These are phyloP conservation scores for Fusarium buxicola DNA, from an alignment of 2,329 filamentous ascomycete species.

Conservation along the genomic window DNA sequence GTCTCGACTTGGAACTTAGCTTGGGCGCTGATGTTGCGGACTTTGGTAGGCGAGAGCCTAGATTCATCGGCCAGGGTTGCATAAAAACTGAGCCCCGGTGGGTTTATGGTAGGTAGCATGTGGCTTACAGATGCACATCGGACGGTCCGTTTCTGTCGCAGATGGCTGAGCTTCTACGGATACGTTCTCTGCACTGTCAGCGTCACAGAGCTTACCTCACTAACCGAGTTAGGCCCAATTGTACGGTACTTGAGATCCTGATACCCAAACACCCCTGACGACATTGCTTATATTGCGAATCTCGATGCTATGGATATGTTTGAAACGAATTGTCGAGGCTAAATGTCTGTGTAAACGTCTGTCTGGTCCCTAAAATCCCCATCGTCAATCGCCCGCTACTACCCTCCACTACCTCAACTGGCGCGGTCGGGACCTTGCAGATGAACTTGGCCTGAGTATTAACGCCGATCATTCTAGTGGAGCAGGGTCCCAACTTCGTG, in stretches of 20 bases:
- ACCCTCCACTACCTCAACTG: conserved; percentile 31
- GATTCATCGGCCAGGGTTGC: conserved; percentile 25
- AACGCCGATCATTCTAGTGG: conserved; percentile 33
- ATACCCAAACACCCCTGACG: not conserved
- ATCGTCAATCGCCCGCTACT: conserved; percentile 37
- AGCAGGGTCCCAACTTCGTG: conserved; percentile 30
- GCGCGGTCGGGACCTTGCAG: conserved; percentile 44
- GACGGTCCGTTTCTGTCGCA: conserved; percentile 31
- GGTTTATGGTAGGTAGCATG: conserved; percentile 31
- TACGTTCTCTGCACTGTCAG: conserved; percentile 29
- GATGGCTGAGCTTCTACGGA: conserved; percentile 31
- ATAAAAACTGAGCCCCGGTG: conserved; percentile 29
- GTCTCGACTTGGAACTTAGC: conserved; percentile 17
- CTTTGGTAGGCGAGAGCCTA: not conserved
- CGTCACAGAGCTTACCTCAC: conserved; percentile 14
- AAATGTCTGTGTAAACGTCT: conserved; percentile 17
- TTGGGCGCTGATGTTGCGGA: conserved; percentile 13
- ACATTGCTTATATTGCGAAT: not conserved
- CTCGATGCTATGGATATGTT: no score
- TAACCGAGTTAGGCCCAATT: not conserved
- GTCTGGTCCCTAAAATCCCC: conserved; percentile 14
- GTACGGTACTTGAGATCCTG: not conserved
- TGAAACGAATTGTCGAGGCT: conserved; percentile 14
- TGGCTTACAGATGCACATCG: conserved; percentile 36
- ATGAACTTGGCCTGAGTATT: conserved; percentile 27